Evolutionary conservation across 2,329 filamentous ascomycete species (phyloP), one percentile per base, ranked within the genome.

Genomic region (Nothopassalora personata): DNA sequence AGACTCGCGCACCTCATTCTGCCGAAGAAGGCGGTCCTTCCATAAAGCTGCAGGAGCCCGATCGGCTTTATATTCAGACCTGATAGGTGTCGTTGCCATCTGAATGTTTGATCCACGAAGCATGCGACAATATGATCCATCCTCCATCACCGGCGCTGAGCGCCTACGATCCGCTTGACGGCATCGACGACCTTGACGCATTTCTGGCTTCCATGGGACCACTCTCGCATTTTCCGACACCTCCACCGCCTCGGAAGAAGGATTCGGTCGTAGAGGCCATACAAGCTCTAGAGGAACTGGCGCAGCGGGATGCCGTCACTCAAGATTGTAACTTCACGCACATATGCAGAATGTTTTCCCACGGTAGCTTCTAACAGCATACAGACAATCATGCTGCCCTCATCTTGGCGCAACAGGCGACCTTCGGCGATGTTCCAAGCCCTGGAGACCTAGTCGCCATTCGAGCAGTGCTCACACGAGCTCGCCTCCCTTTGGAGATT

Each of bases 181-280:
- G 62, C 48, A 68, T 67, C 27, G 67, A 70, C 13, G 70, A 71
- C 52, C 63, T 72, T 33, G 70, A 73, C 53, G 70, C 70, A 9
- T 71, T 67, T 36, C 65, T 72, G 33, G 67, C 65, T 27, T 56
- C 64, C 5, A 64, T 69, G 58, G 66, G 67, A 49, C 53, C 53
- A 28, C 60, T 73, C 47, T 71, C 70, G n/a, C 60, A 62, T 34
- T 69, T 67, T 49, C 68, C 68, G 4, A 72, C 70, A 11, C 71
- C 71, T 30, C 66, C 66, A 15, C 71, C 71, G 34, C 66, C 66
- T 15, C 54, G 60, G 59, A 62, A 64, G 60, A 66, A 52, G 19
- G 55, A 57, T 10, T 9, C 54, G 36, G 28, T 61, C 8, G 52
- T 64, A 18, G 64, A 67, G 30, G 55, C 59, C 4, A 43, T 61